Base-by-base conservation (phyloP, 164 flowering plant species). In the Liquidambar formosana region DNA sequence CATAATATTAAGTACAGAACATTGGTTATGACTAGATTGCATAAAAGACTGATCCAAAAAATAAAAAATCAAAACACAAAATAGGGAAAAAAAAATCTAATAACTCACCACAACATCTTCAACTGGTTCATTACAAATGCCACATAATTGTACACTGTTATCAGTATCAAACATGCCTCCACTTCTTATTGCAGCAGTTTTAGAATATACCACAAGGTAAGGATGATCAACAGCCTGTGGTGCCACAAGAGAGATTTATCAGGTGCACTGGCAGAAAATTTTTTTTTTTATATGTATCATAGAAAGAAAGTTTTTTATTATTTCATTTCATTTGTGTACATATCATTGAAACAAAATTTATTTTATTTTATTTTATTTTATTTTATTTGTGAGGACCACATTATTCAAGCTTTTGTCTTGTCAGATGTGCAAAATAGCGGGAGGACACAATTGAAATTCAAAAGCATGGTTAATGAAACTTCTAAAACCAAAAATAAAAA, bases 151-250 rank as follows among this genome's bases (percentile, higher is more conserved):
- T 58, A 80, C 86, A 70, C 4, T 74, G 63, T 56, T 73, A 64
- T 67, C 71, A 72, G 45, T 41, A 65, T 73, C 82, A 66, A 9
- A 56, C 57, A 51, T n/a, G 61, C 27, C 73, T 69, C 56, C 87
- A 81, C 57, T 75, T 68, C 63, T 78, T 43, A 27, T 53, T 46
- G 75, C 70, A 38, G 86, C 76, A 63, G 83, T 64, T 69, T 54
- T 76, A 25, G 98, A 91, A 76, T 88, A 88, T 45, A 83, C 86
- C 60, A 95, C 97, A 57, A 95, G 97, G 78, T 95, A 93, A 21
- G 98, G 97, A 80, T 93, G 99, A 82, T 95, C 89, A 75, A 95
- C 97, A 26, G 97, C 97, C 99, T 95, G 86, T 63, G 67, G 52
- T 49, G 57, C 66, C 54, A 61, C 53, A 66, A 48, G 28, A 61